Evolutionary conservation across 176 grass and related monocot genomes (phyloP).

Genomic region (Carex littledalei): DNA sequence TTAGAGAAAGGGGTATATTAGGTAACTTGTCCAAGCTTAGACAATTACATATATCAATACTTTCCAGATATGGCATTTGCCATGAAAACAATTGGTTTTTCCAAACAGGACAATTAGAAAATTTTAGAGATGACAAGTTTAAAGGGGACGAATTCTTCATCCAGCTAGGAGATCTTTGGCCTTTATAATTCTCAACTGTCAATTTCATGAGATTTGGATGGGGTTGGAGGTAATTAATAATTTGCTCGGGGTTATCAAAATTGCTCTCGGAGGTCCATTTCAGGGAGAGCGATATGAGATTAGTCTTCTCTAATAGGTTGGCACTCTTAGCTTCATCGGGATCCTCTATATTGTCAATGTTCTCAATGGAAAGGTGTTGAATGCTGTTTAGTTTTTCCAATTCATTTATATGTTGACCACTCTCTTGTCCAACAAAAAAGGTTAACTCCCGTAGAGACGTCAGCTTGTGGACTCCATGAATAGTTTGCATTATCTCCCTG

Average conservation of each 20-base stretch:
- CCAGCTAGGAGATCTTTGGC: too few relatives aligned
- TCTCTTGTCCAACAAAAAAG: neutral
- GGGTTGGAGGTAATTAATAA: slow-evolving; percentile 34
- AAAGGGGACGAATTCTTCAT: neutral
- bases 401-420: slow-evolving; percentile 21
- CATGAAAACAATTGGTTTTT: too few relatives aligned
- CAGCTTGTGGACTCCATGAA: slow-evolving; percentile 23
- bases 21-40: too few relatives aligned
- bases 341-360: slow-evolving; percentile 25
- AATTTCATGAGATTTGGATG: neutral
- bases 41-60: too few relatives aligned
- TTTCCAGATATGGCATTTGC: too few relatives aligned
- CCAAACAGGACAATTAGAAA: neutral
- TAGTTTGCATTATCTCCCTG: neutral
- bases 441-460: too few relatives aligned
- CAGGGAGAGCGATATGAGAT: slow-evolving; percentile 5
- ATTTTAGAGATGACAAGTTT: slow-evolving; percentile 20
- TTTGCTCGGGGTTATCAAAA: neutral
- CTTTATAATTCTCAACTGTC: too few relatives aligned
- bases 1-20: too few relatives aligned
- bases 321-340: slow-evolving; percentile 1
- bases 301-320: slow-evolving; percentile 7
- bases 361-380: neutral
- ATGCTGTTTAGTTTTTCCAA: slow-evolving; percentile 21
- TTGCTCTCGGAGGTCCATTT: neutral